Conservation (phyloP, 1,139 yeast species). For the Debaryomyces sp. region DNA sequence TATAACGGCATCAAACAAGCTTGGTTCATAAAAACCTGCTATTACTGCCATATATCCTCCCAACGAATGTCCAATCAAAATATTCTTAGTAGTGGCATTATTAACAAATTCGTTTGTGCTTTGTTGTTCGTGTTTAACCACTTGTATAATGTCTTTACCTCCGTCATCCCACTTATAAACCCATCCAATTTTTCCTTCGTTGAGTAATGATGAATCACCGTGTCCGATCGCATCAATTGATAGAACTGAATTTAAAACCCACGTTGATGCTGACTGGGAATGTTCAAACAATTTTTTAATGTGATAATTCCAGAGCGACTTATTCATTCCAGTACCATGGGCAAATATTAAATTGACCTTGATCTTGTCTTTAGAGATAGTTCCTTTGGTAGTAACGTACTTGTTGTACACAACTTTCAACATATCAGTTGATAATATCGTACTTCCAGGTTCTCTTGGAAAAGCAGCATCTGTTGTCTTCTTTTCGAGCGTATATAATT, state of each 20-base stretch:
- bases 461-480: slow-evolving; percentile 31
- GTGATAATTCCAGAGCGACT: slow-evolving; percentile 63
- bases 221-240: slow-evolving; percentile 62
- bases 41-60: slow-evolving; percentile 62
- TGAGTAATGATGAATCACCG: slow-evolving; percentile 66
- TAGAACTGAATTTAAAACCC: slow-evolving; percentile 43
- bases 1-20: slow-evolving; percentile 55
- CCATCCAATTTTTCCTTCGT: slow-evolving; percentile 56
- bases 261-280: slow-evolving; percentile 20
- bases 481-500: slow-evolving; percentile 24
- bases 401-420: slow-evolving; percentile 40
- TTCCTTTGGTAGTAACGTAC: slow-evolving; percentile 26
- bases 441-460: slow-evolving; percentile 37
- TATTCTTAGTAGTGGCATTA: slow-evolving; percentile 36
- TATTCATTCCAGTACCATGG: slow-evolving; percentile 75
- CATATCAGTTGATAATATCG: slow-evolving; percentile 29
- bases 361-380: slow-evolving; percentile 23
- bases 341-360: slow-evolving; percentile 58
- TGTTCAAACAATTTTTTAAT: slow-evolving; percentile 45
- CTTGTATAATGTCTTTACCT: slow-evolving; percentile 55
- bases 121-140: slow-evolving; percentile 45
- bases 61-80: slow-evolving; percentile 75
- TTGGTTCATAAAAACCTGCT: slow-evolving; percentile 56
- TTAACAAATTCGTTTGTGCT: slow-evolving; percentile 43
- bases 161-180: slow-evolving; percentile 66